These are phyloP conservation scores for Microsporum ferrugineum DNA, from an alignment of 2,329 filamentous ascomycete species.

Conservation along the genomic window DNA sequence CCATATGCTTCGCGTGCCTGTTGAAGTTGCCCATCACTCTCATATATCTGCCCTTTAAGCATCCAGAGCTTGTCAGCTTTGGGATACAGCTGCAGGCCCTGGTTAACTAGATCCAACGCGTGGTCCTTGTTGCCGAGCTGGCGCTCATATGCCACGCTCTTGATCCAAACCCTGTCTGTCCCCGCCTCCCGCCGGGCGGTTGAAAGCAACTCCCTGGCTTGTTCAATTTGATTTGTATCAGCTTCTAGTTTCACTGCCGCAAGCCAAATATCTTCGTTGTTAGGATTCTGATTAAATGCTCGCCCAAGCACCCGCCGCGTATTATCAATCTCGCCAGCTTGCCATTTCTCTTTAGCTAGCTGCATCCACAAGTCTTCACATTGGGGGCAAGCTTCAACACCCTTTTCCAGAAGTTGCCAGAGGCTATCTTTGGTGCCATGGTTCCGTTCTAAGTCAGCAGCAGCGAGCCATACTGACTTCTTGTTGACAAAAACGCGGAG, in stretches of 20 bases:
- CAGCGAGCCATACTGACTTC: slow-evolving; percentile 78
- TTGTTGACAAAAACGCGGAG: slow-evolving; percentile 81
- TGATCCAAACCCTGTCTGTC: slow-evolving; percentile 95
- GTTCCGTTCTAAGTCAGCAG: slow-evolving; percentile 79
- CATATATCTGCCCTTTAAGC: slow-evolving; percentile 98
- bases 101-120: slow-evolving; percentile 75
- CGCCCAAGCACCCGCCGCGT: slow-evolving; percentile 74
- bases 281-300: slow-evolving; percentile 88
- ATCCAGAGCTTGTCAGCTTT: slow-evolving; percentile 85
- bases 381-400: slow-evolving; percentile 83
- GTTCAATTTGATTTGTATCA: slow-evolving; percentile 69
- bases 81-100: slow-evolving; percentile 78
- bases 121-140: slow-evolving; percentile 67
- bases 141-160: slow-evolving; percentile 85
- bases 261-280: slow-evolving; percentile 97
- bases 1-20: slow-evolving; percentile 84
- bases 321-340: slow-evolving; percentile 74
- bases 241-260: slow-evolving; percentile 93
- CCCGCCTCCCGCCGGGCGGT: slow-evolving; percentile 79
- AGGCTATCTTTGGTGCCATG: slow-evolving; percentile 76
- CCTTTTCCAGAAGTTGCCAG: slow-evolving; percentile 78
- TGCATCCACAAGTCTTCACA: slow-evolving; percentile 92
- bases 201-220: slow-evolving; percentile 69
- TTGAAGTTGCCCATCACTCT: slow-evolving; percentile 63
- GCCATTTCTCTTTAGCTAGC: slow-evolving; percentile 89